These are phyloP conservation scores for Penicillium flavigenum DNA, from an alignment of 495 filamentous ascomycete species.

Conservation along the genomic window DNA sequence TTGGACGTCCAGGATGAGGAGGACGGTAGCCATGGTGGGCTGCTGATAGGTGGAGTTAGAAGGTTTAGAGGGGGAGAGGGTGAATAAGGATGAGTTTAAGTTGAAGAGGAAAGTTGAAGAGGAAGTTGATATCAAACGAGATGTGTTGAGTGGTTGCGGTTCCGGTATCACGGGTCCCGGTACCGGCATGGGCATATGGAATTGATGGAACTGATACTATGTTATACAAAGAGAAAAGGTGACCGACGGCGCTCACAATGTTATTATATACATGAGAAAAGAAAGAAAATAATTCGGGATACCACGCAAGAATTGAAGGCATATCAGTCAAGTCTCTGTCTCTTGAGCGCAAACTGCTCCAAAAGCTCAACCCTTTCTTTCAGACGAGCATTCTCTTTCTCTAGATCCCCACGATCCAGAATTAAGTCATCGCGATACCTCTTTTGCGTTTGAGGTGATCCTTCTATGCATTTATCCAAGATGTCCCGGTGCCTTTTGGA, in stretches of 20 bases:
- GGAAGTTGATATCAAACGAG: not conserved
- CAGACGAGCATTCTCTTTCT: slow-evolving; percentile 2
- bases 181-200: slow-evolving; percentile 6
- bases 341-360: not conserved
- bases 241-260: not conserved
- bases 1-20: slow-evolving; percentile 42
- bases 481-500: not conserved
- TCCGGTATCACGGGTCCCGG: slow-evolving; percentile 10
- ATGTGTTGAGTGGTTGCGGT: not conserved
- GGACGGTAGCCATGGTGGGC: slow-evolving; percentile 28
- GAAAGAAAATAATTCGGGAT: not conserved
- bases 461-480: not conserved
- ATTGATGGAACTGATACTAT: not conserved
- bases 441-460: not conserved
- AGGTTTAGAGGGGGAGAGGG: not conserved
- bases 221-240: not conserved
- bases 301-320: not conserved
- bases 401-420: not conserved
- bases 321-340: not conserved
- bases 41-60: not conserved
- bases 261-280: not conserved
- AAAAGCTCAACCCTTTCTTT: slow-evolving; percentile 1
- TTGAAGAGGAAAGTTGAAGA: not conserved
- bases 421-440: not conserved
- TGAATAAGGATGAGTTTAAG: not conserved